Base-by-base conservation (phyloP, 225 moss, liverwort and hornwort species). In the Bryum argenteum region DNA sequence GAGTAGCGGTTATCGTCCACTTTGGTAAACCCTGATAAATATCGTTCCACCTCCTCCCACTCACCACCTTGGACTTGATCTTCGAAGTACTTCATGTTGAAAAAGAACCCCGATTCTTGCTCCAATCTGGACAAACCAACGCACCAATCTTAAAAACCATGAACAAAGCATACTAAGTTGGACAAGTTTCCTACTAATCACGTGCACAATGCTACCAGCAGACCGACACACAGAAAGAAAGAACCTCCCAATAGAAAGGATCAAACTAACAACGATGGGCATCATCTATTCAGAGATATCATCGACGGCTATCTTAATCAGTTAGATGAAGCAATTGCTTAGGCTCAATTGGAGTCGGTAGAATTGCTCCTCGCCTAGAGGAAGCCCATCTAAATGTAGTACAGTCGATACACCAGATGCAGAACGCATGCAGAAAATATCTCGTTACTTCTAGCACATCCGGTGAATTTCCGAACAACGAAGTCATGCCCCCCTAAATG, bases 41-140 rank as follows among this genome's bases (percentile, higher is more conserved):
- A 94, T 55, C 96, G 93, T 61, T 97, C 96, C 65, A 97, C 96
- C 72, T 97, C 96, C 73, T 97, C 96, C 96, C 96, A 97, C 79
- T 97, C 93, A 54, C 96, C 96, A 74, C 90, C 91, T 83, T 94
- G 94, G 8, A 97, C 97, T 83, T 97, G 97, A 78, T 97, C 97
- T 72, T 97, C 97, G 44, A 97, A 97, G 56, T 97, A 97, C 79
- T 97, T 97, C 97, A 97, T 97, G 64, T 97, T 97, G 87, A 97
- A 97, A 81, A 94, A 97, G 86, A 97, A 97, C 42, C 97, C 97
- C 22, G 97, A 97, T 81, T 97, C 97, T 80, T 97, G 97, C 79
- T 97, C 97, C 78, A 97, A 83, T 86, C 97, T 97, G 89, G 3
- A 55, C n/a, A 22, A 75, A 74, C 75, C 75, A 82, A 42, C 48